phyloP scores from a whole-genome alignment of 1,139 yeast species.

The Pichia sp. region DNA sequence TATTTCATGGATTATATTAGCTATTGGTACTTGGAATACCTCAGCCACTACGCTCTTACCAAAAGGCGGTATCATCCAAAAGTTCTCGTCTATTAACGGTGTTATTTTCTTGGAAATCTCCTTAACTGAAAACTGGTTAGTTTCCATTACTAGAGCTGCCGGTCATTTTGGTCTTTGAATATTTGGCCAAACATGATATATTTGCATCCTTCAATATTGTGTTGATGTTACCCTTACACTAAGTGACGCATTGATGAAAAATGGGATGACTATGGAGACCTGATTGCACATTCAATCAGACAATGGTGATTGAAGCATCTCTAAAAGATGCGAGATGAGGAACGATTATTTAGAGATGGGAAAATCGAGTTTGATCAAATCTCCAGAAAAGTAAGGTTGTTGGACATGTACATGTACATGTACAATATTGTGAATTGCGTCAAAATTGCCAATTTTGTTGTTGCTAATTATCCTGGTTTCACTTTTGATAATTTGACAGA shows the following conservation, averaged over 20 bases:
- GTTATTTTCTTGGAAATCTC: constrained; percentile 87
- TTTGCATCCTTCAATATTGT: constrained; percentile 1
- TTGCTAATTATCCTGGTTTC: constrained; percentile 3
- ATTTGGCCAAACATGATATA: constrained; percentile 1
- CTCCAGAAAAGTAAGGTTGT: not conserved
- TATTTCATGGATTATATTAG: constrained; percentile 70
- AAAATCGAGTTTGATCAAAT: not conserved
- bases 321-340: too few relatives aligned
- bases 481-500: too few relatives aligned
- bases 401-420: too few relatives aligned
- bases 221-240: constrained; percentile 5
- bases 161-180: constrained; percentile 81
- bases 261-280: constrained; percentile 9
- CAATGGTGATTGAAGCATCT: too few relatives aligned
- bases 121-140: constrained; percentile 92
- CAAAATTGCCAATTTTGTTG: constrained; percentile 3
- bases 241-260: constrained; percentile 2
- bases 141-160: constrained; percentile 89
- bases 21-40: constrained; percentile 88
- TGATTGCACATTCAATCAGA: constrained; percentile 1
- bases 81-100: constrained; percentile 91
- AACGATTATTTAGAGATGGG: not conserved
- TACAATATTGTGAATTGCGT: constrained; percentile 7
- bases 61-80: constrained; percentile 87
- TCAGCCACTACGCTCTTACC: constrained; percentile 84